Conservation (phyloP, 129 eudicot species). For the Dittrichia graveolens region DNA sequence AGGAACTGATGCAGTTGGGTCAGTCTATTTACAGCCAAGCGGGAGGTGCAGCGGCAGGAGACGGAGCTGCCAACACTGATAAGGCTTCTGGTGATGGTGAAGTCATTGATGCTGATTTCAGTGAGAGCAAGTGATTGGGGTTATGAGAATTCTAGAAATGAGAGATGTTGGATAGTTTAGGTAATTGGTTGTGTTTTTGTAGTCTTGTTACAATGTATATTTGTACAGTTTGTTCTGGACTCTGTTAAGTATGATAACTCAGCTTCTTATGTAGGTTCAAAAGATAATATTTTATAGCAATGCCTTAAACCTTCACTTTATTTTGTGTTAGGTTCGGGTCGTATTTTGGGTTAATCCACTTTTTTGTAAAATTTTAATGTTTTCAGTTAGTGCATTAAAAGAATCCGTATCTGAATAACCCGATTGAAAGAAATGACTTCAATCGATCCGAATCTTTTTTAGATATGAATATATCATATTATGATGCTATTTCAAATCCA, state of each 20-base stretch:
- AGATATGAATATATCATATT: too few relatives aligned
- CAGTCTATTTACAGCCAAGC: slow-evolving; percentile 71
- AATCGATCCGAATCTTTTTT: too few relatives aligned
- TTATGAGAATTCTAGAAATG: background rate
- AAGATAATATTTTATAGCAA: background rate
- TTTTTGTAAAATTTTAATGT: too few relatives aligned
- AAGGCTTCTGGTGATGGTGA: slow-evolving; percentile 55
- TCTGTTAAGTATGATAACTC: background rate
- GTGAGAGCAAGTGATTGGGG: slow-evolving; percentile 50
- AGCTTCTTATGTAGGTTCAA: background rate
- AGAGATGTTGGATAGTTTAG: background rate
- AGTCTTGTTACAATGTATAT: slow-evolving; percentile 15
- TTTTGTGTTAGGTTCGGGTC: too few relatives aligned
- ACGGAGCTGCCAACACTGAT: slow-evolving; percentile 36
- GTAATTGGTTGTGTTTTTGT: slow-evolving; percentile 10
- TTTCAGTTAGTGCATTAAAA: too few relatives aligned
- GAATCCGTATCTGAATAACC: too few relatives aligned
- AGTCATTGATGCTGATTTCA: slow-evolving; percentile 87
- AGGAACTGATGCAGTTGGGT: slow-evolving; percentile 72
- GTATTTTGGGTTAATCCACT: too few relatives aligned
- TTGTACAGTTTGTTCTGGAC: background rate
- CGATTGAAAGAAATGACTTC: too few relatives aligned
- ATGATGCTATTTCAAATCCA: too few relatives aligned
- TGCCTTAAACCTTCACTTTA: too few relatives aligned
- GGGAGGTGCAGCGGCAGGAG: slow-evolving; percentile 46